Base-by-base conservation (phyloP, 331 rosid genomes). In the Acacia concinna region DNA sequence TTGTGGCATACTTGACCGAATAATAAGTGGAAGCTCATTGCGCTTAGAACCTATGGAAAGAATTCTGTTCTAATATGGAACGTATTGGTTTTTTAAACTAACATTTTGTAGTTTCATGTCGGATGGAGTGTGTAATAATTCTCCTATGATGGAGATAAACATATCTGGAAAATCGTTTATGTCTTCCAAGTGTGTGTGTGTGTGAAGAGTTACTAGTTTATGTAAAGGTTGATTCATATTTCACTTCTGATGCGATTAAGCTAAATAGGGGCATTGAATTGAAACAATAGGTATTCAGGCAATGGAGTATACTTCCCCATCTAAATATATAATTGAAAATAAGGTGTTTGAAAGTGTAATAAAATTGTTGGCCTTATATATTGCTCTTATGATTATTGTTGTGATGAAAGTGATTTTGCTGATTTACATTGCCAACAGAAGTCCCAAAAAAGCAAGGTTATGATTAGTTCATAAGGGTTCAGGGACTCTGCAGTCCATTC, bases 111-210 rank as follows among this genome's bases (percentile, higher is more conserved):
- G 43, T 23, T 65, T 76, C 47, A 21, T 35, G 59, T 66, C 28
- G 28, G 31, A 68, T 71, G 27, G 68, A 49, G 59, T 71, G 56
- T 40, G 54, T 72, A 54, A n/a, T 43, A 31, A 34, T 14, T 63
- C 43, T 21, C 25, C 51, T n/a, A 23, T 11, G 43, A 78, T 56
- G 60, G 72, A 44, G 73, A 68, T 54, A 70, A 57, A 73, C 67
- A 60, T 73, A 73, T 32, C 18, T 52, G 49, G 38, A 34, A 72
- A 82, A 35, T 73, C 28, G 59, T 35, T n/a, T n/a, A 32, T 78
- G 18, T 34, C 56, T 66, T 8, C 15, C 28, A 49, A 47, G 68
- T 40, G 30, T 41, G 13, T 31, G 13, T 31, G 56, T 71, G 72
- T 18, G 17, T 7, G 59, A 52, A 63, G 66, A 41, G 44, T 32